Evolutionary conservation across 139 green algal species (phyloP).

Genomic region (Chlamydomonas sp.): DNA sequence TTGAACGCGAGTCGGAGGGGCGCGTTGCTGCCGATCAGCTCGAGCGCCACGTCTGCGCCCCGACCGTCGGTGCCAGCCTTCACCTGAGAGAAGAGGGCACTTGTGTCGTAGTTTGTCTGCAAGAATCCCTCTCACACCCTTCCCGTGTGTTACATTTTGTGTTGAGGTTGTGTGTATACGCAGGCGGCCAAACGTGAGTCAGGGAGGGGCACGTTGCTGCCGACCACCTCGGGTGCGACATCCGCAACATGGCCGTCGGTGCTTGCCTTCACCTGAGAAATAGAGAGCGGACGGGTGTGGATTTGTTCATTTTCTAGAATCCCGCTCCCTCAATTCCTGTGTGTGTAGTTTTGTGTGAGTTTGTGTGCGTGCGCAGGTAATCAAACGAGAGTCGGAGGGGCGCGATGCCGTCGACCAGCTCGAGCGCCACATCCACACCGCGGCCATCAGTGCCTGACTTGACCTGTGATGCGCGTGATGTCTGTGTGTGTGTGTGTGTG

Average conservation of each 20-base stretch:
- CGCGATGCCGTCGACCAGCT: slow-evolving; percentile 33
- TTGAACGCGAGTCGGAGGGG: slow-evolving; percentile 41
- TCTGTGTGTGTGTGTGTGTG: no score
- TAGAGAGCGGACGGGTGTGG: no score
- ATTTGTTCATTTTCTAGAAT: no score
- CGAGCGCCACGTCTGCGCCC: slow-evolving; percentile 53
- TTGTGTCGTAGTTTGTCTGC: no score
- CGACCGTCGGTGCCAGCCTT: slow-evolving; percentile 34
- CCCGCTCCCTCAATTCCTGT: no score
- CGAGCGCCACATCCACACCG: slow-evolving; percentile 53
- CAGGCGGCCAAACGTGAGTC: slow-evolving; percentile 25
- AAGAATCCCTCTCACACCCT: no score
- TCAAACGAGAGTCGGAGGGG: slow-evolving; percentile 38
- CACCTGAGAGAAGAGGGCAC: no score
- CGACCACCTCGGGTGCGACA: no score
- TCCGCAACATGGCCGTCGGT: no score
- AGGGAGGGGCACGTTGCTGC: no score
- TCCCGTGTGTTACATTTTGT: no score
- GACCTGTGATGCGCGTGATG: no score
- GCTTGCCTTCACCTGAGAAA: slow-evolving; percentile 19
- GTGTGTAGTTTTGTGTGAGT: neutral
- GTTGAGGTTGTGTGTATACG: neutral
- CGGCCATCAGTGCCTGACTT: slow-evolving; percentile 34
- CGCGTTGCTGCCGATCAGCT: slow-evolving; percentile 33
- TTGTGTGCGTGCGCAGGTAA: neutral